A percentile compares a stretch with the other conserved stretches of the same genome.
Evolutionary conservation across 2,329 filamentous ascomycete genomes (phyloP).

Genomic region (Malbranchea cinnamomea): DNA sequence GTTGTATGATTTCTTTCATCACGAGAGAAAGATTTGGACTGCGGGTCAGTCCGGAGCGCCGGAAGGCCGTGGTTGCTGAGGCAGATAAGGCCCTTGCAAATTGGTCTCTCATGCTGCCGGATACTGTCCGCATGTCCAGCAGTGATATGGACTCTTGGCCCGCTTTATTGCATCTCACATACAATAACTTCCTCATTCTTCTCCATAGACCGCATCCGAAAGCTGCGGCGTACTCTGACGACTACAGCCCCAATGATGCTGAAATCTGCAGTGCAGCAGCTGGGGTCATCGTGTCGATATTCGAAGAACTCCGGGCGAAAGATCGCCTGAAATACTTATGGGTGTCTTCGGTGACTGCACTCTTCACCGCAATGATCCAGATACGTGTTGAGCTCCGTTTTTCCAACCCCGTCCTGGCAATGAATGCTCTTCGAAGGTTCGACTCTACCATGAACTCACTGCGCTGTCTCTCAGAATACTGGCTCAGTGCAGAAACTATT

Average conservation of each 20-base stretch:
- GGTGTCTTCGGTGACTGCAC: slow-evolving; percentile 29
- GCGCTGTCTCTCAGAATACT: slow-evolving; percentile 27
- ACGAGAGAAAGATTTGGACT: slow-evolving; percentile 28
- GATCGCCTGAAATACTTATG: slow-evolving; percentile 29
- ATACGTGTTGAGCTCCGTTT: slow-evolving; percentile 32
- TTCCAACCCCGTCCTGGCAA: slow-evolving; percentile 31
- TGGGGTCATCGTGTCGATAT: slow-evolving; percentile 30
- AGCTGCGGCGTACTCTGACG: slow-evolving; percentile 28
- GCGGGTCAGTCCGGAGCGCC: slow-evolving; percentile 23
- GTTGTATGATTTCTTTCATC: slow-evolving; percentile 35
- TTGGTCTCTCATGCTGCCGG: slow-evolving; percentile 28
- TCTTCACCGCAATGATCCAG: slow-evolving; percentile 34
- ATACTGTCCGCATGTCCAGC: slow-evolving; percentile 25
- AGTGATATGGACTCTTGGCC: slow-evolving; percentile 30
- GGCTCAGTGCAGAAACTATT: slow-evolving; percentile 29
- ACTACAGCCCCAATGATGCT: slow-evolving; percentile 31
- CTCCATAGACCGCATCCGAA: slow-evolving; percentile 30
- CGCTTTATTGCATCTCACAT: slow-evolving; percentile 29
- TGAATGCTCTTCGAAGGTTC: slow-evolving; percentile 30
- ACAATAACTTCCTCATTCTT: slow-evolving; percentile 32
- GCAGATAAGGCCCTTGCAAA: slow-evolving; percentile 28
- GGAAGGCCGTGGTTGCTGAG: slow-evolving; percentile 27
- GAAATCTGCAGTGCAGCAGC: slow-evolving; percentile 32
- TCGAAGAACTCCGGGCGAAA: slow-evolving; percentile 28
- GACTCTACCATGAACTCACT: slow-evolving; percentile 29